Evolutionary conservation across 78 protist genomes (phyloP).

Genomic region (Tieghemostelium lacteum): DNA sequence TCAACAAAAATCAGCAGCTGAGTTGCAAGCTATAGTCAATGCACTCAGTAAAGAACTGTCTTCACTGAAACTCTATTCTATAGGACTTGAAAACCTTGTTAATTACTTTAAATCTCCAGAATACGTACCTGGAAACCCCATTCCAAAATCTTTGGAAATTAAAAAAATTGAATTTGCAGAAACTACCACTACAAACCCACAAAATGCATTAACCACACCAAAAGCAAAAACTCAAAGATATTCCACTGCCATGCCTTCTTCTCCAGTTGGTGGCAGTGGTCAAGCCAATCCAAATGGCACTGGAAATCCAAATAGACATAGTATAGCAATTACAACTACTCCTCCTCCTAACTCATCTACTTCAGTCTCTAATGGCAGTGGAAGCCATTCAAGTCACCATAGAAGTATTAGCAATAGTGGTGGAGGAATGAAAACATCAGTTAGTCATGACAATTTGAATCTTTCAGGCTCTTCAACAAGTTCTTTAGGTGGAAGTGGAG

Average conservation of each 20-base stretch:
- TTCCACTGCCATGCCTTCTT: not conserved
- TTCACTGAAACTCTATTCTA: slow-evolving; percentile 53
- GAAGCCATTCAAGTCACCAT: not conserved
- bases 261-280: not conserved
- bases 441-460: not conserved
- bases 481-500: not conserved
- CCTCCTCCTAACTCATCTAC: not conserved
- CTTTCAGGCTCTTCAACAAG: slow-evolving; percentile 3
- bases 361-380: not conserved
- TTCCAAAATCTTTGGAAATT: slow-evolving; percentile 28
- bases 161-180: not conserved
- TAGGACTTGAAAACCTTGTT: slow-evolving; percentile 37
- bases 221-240: not conserved
- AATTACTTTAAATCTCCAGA: slow-evolving; percentile 57
- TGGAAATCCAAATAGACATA: not conserved
- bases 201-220: not conserved
- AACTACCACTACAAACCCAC: not conserved
- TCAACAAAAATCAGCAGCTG: slow-evolving; percentile 55
- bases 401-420: not conserved
- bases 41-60: slow-evolving; percentile 62
- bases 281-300: not conserved
- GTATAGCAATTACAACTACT: not conserved
- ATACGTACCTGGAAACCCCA: slow-evolving; percentile 36
- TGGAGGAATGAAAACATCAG: not conserved
- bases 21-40: slow-evolving; percentile 52